Conservation (phyloP, 345 rosid species). For the Abelmoschus esculentus region DNA sequence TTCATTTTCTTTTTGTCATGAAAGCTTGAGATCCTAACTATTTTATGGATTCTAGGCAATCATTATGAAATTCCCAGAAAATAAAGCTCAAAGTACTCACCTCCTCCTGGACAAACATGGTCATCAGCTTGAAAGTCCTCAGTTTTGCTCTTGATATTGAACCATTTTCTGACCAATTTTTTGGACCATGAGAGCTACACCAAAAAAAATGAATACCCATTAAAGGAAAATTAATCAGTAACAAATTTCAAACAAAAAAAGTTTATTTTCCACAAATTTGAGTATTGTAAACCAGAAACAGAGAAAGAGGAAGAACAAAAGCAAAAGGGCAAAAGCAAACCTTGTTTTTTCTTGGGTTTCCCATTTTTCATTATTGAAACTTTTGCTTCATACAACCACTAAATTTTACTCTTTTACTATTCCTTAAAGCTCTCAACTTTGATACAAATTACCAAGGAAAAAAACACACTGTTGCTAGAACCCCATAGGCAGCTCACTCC, state of each 20-base stretch:
- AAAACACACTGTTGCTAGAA: constrained; percentile 7
- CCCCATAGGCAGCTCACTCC: constrained; percentile 10
- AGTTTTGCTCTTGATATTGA: constrained; percentile 83
- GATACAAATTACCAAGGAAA: constrained; percentile 16
- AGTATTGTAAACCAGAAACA: constrained; percentile 14
- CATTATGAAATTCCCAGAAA: neutral
- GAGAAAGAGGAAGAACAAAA: neutral
- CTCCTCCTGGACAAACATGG: constrained; percentile 35
- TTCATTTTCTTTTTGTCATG: neutral
- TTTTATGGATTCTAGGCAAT: neutral
- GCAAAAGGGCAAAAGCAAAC: constrained; percentile 24
- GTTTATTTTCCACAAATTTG: neutral
- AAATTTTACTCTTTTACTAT: constrained; percentile 10
- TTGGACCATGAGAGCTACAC: too few species aligned
- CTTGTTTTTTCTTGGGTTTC: constrained; percentile 85
- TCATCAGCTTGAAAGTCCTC: constrained; percentile 84
- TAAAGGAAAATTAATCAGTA: neutral
- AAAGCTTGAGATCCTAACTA: neutral
- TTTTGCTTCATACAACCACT: constrained; percentile 31
- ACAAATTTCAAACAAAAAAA: neutral
- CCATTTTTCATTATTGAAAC: constrained; percentile 72
- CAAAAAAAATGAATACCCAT: neutral
- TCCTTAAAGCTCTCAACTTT: constrained; percentile 14
- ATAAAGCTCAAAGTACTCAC: constrained; percentile 27
- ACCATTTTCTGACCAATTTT: constrained; percentile 76